Conservation (phyloP, 2,329 filamentous ascomycete species). For the Neurospora sp. region DNA sequence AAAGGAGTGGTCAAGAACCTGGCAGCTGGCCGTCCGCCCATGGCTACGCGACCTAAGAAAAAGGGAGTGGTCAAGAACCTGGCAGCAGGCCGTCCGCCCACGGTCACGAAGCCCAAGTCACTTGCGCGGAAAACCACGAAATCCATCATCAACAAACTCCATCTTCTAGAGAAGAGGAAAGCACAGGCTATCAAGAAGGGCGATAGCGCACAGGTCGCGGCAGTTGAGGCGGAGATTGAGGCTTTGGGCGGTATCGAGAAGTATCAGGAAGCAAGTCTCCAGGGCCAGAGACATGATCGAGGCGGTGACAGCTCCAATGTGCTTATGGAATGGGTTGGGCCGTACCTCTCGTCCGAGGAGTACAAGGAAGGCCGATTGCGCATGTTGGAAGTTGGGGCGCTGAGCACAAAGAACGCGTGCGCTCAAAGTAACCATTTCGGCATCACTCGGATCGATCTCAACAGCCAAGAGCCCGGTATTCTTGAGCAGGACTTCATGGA, state of each 20-base stretch:
- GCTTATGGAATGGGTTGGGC: slow-evolving; percentile 52
- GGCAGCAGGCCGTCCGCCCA: slow-evolving; percentile 46
- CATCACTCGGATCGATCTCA: slow-evolving; percentile 78
- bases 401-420: slow-evolving; percentile 78
- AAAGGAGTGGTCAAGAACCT: slow-evolving; percentile 31
- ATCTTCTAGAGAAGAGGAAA: slow-evolving; percentile 53
- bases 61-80: slow-evolving; percentile 31
- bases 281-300: slow-evolving; percentile 54
- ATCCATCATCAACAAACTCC: slow-evolving; percentile 54
- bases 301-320: slow-evolving; percentile 58
- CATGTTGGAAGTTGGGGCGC: slow-evolving; percentile 81
- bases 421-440: slow-evolving; percentile 61
- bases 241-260: slow-evolving; percentile 49
- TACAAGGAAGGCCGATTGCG: slow-evolving; percentile 30
- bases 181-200: slow-evolving; percentile 45
- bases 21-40: slow-evolving; percentile 46
- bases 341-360: slow-evolving; percentile 21
- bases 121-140: slow-evolving; percentile 57
- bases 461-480: slow-evolving; percentile 75
- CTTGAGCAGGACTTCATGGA: slow-evolving; percentile 90
- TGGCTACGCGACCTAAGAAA: slow-evolving; percentile 35
- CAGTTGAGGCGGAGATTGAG: slow-evolving; percentile 42
- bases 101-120: slow-evolving; percentile 39
- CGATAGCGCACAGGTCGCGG: slow-evolving; percentile 36
- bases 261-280: slow-evolving; percentile 60